Evolutionary conservation across 306 rosid species (phyloP), one percentile per base, ranked within the genome.

Genomic region (Pyrus pyrifolia): DNA sequence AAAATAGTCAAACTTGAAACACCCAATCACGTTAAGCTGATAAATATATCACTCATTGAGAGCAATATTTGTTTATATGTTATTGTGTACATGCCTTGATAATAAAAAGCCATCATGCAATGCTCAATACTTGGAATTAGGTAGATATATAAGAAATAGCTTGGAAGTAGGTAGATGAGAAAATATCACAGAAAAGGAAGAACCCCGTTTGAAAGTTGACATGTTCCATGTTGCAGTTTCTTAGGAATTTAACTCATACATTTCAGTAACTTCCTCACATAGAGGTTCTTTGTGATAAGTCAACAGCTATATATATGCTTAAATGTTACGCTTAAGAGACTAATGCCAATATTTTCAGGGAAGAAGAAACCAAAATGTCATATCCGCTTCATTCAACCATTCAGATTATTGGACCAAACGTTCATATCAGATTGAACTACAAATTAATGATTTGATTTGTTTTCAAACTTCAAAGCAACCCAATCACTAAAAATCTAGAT

Each of bases 111-210:
- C 42, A 1, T 38, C 42, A 38, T 38, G 9, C 42, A 7, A 38
- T 38, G 42, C 42, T 38, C 42, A 1, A 38, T 6, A 7, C 42
- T 38, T 38, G 42, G 46, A 53, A 19, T 33, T 58, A 49, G 53
- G 53, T 14, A 49, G 8, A 15, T 1, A 49, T 38, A 2, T 38
- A 6, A 38, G 42, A 74, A 78, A 66, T 29, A 35, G 29, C 40
- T 80, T n/a, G 74, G 81, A 42, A 78, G 78, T 72, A 29, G 82
- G 79, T 84, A 21, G 63, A 42, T 68, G 85, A 71, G 81, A 85
- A 84, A 84, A 77, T 68, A 55, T 79, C 82, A 45, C 42, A 46
- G 81, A 82, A 80, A 82, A 17, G 17, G 79, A 79, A 62, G 29
- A 22, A 30, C 40, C 4, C 38, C 3, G 31, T 70, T 88, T 76